Conservation (phyloP, 148 eudicot genomes). For the Salicornia ramosissima region DNA sequence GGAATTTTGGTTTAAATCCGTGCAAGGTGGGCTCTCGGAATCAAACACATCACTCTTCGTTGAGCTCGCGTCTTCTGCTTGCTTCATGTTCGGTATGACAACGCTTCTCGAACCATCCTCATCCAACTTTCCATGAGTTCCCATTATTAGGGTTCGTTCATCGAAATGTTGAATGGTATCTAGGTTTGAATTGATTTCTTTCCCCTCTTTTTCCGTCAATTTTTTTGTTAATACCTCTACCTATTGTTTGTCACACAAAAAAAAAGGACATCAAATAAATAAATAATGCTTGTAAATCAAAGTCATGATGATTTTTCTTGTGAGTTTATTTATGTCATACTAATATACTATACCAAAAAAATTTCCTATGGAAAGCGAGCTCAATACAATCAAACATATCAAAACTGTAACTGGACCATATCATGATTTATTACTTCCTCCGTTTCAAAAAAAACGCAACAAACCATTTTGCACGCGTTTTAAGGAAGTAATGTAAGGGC, state of each 20-base stretch:
- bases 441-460: too few relatives aligned
- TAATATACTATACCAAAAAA: too few relatives aligned
- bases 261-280: neutral
- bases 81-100: constrained; percentile 25
- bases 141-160: neutral
- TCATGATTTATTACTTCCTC: too few relatives aligned
- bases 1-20: constrained; percentile 23
- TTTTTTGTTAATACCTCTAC: constrained; percentile 32
- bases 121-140: constrained; percentile 1
- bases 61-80: constrained; percentile 50
- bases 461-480: too few relatives aligned
- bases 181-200: constrained; percentile 6
- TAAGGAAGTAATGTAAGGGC: too few relatives aligned
- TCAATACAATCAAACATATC: too few relatives aligned
- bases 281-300: too few relatives aligned
- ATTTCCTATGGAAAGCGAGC: neutral
- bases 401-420: too few relatives aligned
- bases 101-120: neutral
- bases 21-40: constrained; percentile 54
- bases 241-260: constrained; percentile 19
- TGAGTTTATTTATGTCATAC: too few relatives aligned
- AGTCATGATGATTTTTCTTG: too few relatives aligned
- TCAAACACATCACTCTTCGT: constrained; percentile 60
- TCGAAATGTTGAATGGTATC: constrained; percentile 1
- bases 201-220: constrained; percentile 24